Evolutionary conservation across 371 early-diverging fungal species (phyloP), one percentile per base, ranked within the genome.

Genomic region (Batrachochytrium dendrobatidis): DNA sequence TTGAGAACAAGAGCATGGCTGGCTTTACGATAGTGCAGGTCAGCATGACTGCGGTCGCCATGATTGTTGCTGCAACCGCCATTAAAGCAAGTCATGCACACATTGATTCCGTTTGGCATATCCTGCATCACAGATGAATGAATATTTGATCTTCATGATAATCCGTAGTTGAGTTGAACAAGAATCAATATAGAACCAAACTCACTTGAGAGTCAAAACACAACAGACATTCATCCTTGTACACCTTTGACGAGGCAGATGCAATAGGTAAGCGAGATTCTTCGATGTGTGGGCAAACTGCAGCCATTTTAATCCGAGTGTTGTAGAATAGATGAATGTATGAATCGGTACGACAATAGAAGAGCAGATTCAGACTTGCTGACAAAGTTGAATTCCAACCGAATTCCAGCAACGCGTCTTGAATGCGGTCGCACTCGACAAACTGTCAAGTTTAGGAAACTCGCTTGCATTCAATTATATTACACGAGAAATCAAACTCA

Each of bases 221-320:
- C 56, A 83, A 83, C 20, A 92, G 91, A 73, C 97, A 95, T 71
- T 95, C 96, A 58, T 95, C 95, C 72, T 93, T 94, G 82, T 90
- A 83, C 24, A 95, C 86, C 57, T 64, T 49, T 49, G 33, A 29
- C 17, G 60, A 17, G 0, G 62, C 45, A 3, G 57, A 54, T 20
- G 65, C 59, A 2, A 64, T 44, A 3, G 45, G 3, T 12, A 66
- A 39, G 12, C 48, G 20, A 20, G 62, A 24, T n/a, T 56, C 18
- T 1, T 43, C 24, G 26, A 66, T 24, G 56, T 72, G 69, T 7
- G 56, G 18, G 35, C 73, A 69, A 34, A 53, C 46, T 35, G 60
- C 22, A n/a, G n/a, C n/a, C n/a, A n/a, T n/a, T n/a, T n/a, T n/a
- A n/a, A n/a, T n/a, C n/a, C n/a, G n/a, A 51, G 52, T 69, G 31